Evolutionary conservation across 768 basidiomycete genomes (phyloP), one percentile per base, ranked within the genome.

Genomic region (Fomitopsis pulvina): DNA sequence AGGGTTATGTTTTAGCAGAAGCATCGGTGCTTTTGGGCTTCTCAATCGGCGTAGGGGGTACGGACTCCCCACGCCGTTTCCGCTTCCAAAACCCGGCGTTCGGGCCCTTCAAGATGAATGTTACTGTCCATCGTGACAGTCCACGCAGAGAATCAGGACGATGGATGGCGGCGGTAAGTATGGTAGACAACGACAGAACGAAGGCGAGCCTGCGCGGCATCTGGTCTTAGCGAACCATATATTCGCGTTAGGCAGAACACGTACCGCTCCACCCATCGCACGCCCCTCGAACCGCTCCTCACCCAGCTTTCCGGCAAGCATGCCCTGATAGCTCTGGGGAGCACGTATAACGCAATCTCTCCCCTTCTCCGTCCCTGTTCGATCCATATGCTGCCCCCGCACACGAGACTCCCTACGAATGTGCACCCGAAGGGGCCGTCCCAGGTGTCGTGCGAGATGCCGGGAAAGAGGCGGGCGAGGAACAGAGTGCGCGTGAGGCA

Each of bases 261-360:
- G 40, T 24, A 86, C 87, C 77, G 68, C 66, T 90, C 87, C 7
- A 66, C 62, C 40, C 74, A 48, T 30, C 65, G 68, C 7, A 72
- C 65, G n/a, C 67, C 66, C 12, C 52, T 58, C 29, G 68, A 71
- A 2, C 73, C 67, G 42, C 71, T 74, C 51, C 68, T 71, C 21
- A 79, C 41, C 77, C 80, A 82, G 4, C 57, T 59, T 51, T 77
- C 67, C 1, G 85, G 76, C n/a, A 90, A 61, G 46, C 72, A 79
- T 0, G 87, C 73, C 39, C 83, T 71, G 26, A 90, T 53, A 11
- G 86, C 87, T 48, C 77, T 71, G 2, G 88, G 87, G 4, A 90
- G 68, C 46, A 89, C 87, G 57, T 90, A 90, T 26, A 90, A 62
- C 0, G 86, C 81, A 69, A 91, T 86, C 66, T 91, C 88, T 4